Percentiles rank a stretch among this genome's conserved stretches.
These are phyloP conservation scores for Elaeis oleifera DNA, from an alignment of 202 grass and related monocot species.

Conservation along the genomic window DNA sequence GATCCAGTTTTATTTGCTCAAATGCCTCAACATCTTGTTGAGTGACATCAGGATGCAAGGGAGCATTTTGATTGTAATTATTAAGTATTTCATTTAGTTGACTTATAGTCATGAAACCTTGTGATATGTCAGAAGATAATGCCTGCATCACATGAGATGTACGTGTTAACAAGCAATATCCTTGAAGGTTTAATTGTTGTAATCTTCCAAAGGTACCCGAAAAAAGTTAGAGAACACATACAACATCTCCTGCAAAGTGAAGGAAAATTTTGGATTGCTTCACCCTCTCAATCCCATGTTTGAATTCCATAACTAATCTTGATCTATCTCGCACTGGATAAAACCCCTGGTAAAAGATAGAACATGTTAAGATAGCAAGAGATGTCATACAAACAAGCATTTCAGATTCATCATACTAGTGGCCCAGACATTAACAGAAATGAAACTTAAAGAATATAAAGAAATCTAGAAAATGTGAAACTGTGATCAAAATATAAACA, in stretches of 20 bases:
- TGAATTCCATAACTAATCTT: conserved; percentile 63
- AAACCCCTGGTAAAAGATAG: conserved; percentile 56
- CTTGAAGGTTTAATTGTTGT: too few relatives aligned
- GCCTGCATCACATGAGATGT: conserved; percentile 35
- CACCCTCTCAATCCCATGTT: conserved; percentile 47
- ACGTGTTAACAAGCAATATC: neutral
- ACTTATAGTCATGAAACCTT: conserved; percentile 40
- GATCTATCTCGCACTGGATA: conserved; percentile 87
- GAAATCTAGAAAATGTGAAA: conserved; percentile 6
- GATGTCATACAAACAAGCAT: neutral
- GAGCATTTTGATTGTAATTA: conserved; percentile 36
- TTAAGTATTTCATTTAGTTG: conserved; percentile 47
- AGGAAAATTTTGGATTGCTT: conserved; percentile 52
- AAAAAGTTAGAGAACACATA: conserved; percentile 26
- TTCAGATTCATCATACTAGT: conserved; percentile 4
- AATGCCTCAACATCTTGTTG: conserved; percentile 46
- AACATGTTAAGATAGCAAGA: neutral
- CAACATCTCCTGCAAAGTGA: conserved; percentile 43
- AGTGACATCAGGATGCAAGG: conserved; percentile 31
- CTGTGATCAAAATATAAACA: conserved; percentile 21
- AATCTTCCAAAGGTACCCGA: neutral
- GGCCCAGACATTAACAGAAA: conserved; percentile 15
- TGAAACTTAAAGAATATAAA: conserved; percentile 10
- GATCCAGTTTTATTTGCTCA: conserved; percentile 58
- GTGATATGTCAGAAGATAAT: conserved; percentile 63